Conservation (phyloP, 1,284 basidiomycete genomes). For the Coniferiporia sulphurascens region DNA sequence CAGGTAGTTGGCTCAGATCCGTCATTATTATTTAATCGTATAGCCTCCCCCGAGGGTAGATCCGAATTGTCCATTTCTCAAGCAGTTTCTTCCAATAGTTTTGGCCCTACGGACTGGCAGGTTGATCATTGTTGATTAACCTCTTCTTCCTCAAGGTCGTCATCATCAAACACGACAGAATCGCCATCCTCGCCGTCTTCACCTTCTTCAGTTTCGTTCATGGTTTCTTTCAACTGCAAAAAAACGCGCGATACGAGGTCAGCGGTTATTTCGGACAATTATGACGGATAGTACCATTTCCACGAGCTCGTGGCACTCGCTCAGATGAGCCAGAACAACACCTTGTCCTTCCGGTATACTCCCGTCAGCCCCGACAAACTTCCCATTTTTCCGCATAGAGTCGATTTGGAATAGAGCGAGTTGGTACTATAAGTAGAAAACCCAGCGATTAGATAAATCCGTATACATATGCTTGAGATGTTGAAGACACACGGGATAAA, state of each 20-base stretch:
- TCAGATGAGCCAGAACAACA: constrained; percentile 92
- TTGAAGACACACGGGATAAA: constrained; percentile 75
- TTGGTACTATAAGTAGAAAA: constrained; percentile 64
- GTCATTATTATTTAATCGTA: background rate
- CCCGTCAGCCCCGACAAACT: constrained; percentile 82
- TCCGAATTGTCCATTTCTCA: background rate
- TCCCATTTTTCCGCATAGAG: constrained; percentile 87
- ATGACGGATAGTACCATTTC: constrained; percentile 61
- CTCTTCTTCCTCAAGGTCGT: constrained; percentile 1
- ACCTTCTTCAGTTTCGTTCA: constrained; percentile 46
- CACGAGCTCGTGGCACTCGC: constrained; percentile 93
- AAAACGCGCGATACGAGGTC: background rate
- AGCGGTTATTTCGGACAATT: constrained; percentile 21
- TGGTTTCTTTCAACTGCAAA: constrained; percentile 65
- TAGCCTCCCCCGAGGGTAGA: background rate
- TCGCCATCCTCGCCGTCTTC: constrained; percentile 47
- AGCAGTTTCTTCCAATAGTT: background rate
- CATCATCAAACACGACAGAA: constrained; percentile 20
- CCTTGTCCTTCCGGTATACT: constrained; percentile 94
- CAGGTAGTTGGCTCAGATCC: background rate
- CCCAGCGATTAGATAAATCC: constrained; percentile 3
- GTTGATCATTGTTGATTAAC: constrained; percentile 1
- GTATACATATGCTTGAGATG: constrained; percentile 3
- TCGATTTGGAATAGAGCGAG: constrained; percentile 96
- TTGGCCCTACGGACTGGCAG: background rate